phyloP scores from a whole-genome alignment of 768 basidiomycete genomes.

The Russula lepida region DNA sequence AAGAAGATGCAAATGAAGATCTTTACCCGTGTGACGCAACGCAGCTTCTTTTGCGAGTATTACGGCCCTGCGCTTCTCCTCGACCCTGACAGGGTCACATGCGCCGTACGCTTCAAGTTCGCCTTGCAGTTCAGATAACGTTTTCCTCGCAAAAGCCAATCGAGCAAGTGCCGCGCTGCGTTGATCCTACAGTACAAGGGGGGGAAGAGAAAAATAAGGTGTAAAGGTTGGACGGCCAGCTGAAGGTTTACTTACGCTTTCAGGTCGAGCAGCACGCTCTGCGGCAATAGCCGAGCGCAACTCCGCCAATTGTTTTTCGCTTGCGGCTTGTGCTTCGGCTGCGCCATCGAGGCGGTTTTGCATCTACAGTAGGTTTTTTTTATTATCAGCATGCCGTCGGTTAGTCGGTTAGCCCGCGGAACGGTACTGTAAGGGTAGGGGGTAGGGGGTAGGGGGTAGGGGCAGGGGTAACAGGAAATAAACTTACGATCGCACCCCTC shows the following conservation, averaged over 20 bases:
- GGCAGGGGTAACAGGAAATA: too few species aligned
- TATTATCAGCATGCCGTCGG: background rate
- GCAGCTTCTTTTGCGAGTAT: slow-evolving; percentile 77
- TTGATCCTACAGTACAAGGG: slow-evolving; percentile 38
- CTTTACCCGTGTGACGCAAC: slow-evolving; percentile 80
- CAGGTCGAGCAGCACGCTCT: slow-evolving; percentile 47
- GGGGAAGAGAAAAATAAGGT: background rate
- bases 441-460: too few species aligned
- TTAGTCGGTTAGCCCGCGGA: background rate
- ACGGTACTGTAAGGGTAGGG: too few species aligned
- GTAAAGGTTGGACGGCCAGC: background rate
- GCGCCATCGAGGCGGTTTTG: slow-evolving; percentile 46
- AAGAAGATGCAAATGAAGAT: background rate
- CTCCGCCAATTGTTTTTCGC: slow-evolving; percentile 44
- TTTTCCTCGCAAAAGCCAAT: slow-evolving; percentile 41
- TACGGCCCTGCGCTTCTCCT: slow-evolving; percentile 64
- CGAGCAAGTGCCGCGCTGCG: slow-evolving; percentile 46
- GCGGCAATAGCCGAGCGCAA: slow-evolving; percentile 37
- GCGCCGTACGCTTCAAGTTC: slow-evolving; percentile 76
- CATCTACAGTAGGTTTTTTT: slow-evolving; percentile 42
- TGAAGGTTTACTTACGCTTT: slow-evolving; percentile 41
- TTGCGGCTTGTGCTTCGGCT: slow-evolving; percentile 37
- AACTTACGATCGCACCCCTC: slow-evolving; percentile 59
- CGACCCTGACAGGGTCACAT: slow-evolving; percentile 75
- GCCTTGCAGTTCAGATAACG: slow-evolving; percentile 43